Conservation (phyloP, 345 rosid species). For the Sisymbrium altissimum region DNA sequence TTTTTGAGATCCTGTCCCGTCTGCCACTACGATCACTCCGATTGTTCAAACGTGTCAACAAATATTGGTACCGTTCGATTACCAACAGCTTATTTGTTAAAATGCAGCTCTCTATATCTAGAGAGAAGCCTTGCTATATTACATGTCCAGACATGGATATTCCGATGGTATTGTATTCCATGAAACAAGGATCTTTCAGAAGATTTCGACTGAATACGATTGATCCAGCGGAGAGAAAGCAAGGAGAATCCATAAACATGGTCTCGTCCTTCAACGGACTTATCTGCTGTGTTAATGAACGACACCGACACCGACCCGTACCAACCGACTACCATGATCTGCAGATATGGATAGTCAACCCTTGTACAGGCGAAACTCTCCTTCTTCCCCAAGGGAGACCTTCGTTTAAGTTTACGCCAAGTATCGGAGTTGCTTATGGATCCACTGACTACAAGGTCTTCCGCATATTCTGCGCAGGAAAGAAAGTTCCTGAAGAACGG, state of each 20-base stretch:
- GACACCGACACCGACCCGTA: no score
- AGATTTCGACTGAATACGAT: not conserved
- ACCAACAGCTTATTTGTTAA: conserved; percentile 2
- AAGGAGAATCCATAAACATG: not conserved
- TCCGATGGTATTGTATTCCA: no score
- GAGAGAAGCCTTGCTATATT: conserved; percentile 7
- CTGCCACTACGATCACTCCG: not conserved
- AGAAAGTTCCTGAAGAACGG: not conserved
- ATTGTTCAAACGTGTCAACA: conserved; percentile 3
- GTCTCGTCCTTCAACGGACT: no score
- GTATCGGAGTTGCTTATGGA: conserved; percentile 33
- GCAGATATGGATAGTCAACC: conserved; percentile 38
- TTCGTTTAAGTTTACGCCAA: conserved; percentile 3
- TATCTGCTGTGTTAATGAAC: no score
- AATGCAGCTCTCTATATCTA: conserved; percentile 16
- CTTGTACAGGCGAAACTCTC: conserved; percentile 20
- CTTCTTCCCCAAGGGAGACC: conserved; percentile 36
- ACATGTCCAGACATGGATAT: not conserved
- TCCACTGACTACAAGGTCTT: conserved; percentile 33
- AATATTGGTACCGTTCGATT: not conserved
- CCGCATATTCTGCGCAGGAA: conserved; percentile 18
- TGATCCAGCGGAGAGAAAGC: not conserved
- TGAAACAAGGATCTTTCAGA: no score
- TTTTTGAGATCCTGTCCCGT: not conserved
- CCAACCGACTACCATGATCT: not conserved